These are phyloP conservation scores for Pyrenopolyporus hunteri DNA, from an alignment of 495 filamentous ascomycete species.

Conservation along the genomic window DNA sequence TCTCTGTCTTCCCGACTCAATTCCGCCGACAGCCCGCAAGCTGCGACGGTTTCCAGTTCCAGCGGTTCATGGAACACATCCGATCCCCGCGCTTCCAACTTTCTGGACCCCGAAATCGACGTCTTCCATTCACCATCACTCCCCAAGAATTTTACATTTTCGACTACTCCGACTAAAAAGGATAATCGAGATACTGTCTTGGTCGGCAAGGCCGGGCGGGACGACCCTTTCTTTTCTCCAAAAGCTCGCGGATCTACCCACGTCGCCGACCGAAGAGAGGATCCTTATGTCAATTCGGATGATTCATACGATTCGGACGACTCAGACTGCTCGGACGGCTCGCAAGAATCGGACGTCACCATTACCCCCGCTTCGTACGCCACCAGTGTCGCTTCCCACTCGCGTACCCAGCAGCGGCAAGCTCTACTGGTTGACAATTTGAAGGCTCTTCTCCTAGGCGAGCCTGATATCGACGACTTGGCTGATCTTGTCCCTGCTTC, in stretches of 20 bases:
- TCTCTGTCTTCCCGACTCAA: background rate
- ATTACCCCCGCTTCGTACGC: slow-evolving; percentile 11
- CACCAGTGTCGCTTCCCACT: background rate
- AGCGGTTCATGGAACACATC: background rate
- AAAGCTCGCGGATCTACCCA: background rate
- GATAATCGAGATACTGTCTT: background rate
- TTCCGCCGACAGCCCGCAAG: background rate
- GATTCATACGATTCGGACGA: slow-evolving; percentile 1
- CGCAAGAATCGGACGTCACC: slow-evolving; percentile 17
- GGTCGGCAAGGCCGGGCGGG: background rate
- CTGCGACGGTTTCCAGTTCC: background rate
- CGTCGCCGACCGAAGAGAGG: background rate
- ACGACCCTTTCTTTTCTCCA: background rate
- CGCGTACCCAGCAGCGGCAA: background rate
- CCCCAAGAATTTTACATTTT: background rate
- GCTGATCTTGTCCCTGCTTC: background rate
- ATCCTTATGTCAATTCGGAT: slow-evolving; percentile 7
- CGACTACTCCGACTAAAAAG: background rate
- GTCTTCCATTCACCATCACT: background rate
- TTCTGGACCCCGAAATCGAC: background rate
- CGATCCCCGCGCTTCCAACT: background rate
- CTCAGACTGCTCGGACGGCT: slow-evolving; percentile 14
- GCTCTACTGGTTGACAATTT: background rate
- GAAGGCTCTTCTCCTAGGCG: background rate
- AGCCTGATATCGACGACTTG: background rate